Evolutionary conservation across 148 eudicot species (phyloP), one percentile per base, ranked within the genome.

Genomic region (Amaranthus hypochondriacus): DNA sequence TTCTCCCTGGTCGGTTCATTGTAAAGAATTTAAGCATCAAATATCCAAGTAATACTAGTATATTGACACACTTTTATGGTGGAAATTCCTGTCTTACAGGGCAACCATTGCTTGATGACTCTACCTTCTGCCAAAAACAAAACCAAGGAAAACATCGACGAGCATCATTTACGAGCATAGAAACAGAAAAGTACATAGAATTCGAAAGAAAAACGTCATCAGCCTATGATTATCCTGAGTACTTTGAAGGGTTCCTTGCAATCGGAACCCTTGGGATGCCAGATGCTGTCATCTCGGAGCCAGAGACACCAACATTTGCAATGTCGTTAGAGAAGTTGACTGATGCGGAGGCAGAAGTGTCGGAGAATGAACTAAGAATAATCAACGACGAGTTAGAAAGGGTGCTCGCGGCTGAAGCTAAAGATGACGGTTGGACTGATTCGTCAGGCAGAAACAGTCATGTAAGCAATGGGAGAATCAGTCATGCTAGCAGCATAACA

Each of bases 191-290:
- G 18, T 75, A 56, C 9, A 84, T 84, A 43, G 83, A 88, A 70
- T 79, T 75, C 3, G 94, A 87, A 70, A 87, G 81, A 62, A 85
- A 87, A 44, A 63, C 82, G 69, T 77, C 89, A n/a, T 67, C 70
- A 51, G n/a, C 56, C 21, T 78, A 82, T 61, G 86, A 80, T 3
- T 72, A 80, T 75, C 76, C 89, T 9, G 92, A 88, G 60, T 80
- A 82, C 58, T 94, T 94, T 71, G 90, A 94, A 71, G 98, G 98
- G 55, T 94, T 94, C 72, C 87, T 94, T 60, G 89, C 96, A 49
- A 89, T 94, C 9, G 98, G 98, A 7, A 94, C 98, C 18, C 89
- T 94, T 55, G 98, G 97, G 68, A 76, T 84, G 39, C 92, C 83
- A 50, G 92, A 84, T 2, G 71, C 82, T 43, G 76, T 70, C 57